Conservation (phyloP, 164 flowering plant species). For the Aristolochia fimbriata region DNA sequence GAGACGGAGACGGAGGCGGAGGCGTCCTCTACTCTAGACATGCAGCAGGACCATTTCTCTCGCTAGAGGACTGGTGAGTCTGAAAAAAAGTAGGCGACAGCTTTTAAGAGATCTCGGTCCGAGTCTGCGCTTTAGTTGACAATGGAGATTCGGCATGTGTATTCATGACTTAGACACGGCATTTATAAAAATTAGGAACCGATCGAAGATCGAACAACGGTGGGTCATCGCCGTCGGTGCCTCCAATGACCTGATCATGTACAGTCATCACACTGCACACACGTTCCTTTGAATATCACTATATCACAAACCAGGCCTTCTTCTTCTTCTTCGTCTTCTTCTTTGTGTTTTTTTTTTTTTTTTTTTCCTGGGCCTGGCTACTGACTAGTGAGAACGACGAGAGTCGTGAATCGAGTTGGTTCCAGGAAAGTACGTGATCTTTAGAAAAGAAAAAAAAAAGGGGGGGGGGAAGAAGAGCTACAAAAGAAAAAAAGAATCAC, state of each 20-base stretch:
- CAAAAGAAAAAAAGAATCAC: background rate
- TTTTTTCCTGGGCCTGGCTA: too few species aligned
- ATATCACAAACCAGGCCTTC: too few species aligned
- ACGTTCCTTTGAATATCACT: too few species aligned
- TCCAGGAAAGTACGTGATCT: background rate
- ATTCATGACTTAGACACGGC: background rate
- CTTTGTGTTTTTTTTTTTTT: too few species aligned
- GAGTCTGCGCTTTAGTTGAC: constrained; percentile 3
- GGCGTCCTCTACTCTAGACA: too few species aligned
- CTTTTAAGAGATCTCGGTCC: background rate
- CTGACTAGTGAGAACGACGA: too few species aligned
- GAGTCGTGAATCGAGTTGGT: background rate
- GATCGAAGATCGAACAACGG: too few species aligned
- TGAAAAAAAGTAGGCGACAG: constrained; percentile 1
- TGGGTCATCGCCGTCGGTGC: background rate
- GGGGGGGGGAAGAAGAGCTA: background rate
- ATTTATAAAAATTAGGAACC: background rate
- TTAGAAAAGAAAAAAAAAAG: background rate
- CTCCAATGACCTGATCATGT: background rate
- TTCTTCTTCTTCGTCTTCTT: too few species aligned
- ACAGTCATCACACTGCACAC: too few species aligned
- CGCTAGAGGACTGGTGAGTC: background rate
- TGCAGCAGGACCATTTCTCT: too few species aligned
- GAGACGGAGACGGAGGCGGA: too few species aligned
- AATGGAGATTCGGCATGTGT: background rate